A percentile compares a stretch with the other conserved stretches of the same genome.
phyloP scores from a whole-genome alignment of 805 yeast species.

The Metschnikowia koreensis region DNA sequence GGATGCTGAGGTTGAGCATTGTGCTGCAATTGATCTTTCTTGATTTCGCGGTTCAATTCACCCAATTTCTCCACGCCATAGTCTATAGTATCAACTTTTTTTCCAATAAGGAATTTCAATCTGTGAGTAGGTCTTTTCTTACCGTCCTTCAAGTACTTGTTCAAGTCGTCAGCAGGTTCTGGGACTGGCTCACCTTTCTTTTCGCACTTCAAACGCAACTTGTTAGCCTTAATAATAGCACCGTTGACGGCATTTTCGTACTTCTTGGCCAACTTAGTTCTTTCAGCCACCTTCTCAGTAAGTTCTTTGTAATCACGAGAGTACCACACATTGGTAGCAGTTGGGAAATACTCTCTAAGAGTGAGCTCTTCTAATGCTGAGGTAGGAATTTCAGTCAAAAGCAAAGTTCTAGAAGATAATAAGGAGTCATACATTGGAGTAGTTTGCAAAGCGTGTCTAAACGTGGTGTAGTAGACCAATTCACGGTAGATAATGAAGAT shows the following conservation, averaged over 20 bases:
- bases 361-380: conserved; percentile 46
- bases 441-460: conserved; percentile 71
- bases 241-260: conserved; percentile 66
- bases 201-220: conserved; percentile 50
- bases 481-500: conserved; percentile 71
- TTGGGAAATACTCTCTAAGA: conserved; percentile 61
- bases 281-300: conserved; percentile 55
- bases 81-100: conserved; percentile 81
- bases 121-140: conserved; percentile 81
- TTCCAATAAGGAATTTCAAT: conserved; percentile 66
- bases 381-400: conserved; percentile 66
- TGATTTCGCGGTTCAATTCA: conserved; percentile 66
- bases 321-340: conserved; percentile 56
- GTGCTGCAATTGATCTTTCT: conserved; percentile 52
- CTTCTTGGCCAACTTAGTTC: conserved; percentile 58
- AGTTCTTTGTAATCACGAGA: conserved; percentile 63
- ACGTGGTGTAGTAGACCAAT: conserved; percentile 64
- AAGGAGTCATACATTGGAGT: conserved; percentile 71
- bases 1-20: conserved; percentile 52
- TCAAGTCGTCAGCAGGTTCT: conserved; percentile 54
- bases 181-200: conserved; percentile 59
- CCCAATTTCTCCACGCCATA: conserved; percentile 67
- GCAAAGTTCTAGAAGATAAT: conserved; percentile 66
- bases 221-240: conserved; percentile 58
- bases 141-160: conserved; percentile 62